Base-by-base conservation (phyloP, 768 basidiomycete species). In the Podaxis sp. region DNA sequence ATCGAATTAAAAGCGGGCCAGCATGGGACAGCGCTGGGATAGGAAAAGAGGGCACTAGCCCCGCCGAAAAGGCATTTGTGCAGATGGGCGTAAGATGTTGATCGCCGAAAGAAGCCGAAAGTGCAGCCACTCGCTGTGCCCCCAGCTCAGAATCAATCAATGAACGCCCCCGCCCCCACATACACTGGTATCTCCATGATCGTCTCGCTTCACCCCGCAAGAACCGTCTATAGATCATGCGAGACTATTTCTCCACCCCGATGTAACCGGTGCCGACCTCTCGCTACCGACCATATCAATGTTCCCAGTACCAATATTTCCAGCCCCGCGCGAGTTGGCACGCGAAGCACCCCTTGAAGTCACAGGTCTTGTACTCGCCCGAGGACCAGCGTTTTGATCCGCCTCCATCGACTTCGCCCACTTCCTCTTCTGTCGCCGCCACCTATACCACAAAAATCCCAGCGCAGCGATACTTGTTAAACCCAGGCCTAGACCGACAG, bases 401-500 rank as follows among this genome's bases (percentile, higher is more conserved):
- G 42, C 18, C 14, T 9, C 25, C 23, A 48, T 37, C 11, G 56
- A 57, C 7, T 32, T 35, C 2, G 21, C 42, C 50, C 59, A 53
- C 48, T 42, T 53, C 27, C 13, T 47, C 4, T 23, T 57, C 13
- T 13, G 40, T 3, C 28, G 40, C 14, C 59, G 59, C 27, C 18
- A 51, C 28, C 35, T 60, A 21, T 53, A 46, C 59, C 59, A 60
- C 28, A 51, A 60, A 53, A 42, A 60, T 2, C 42, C 28, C 4
- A 46, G 7, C 5, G 28, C 50, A 7, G 59, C 28, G 4, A 60
- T 18, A 25, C 28, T 36, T 0, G 51, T 52, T 27, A 60, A 53
- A 14, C 59, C 59, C 21, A 60, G 32, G 2, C 59, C 59, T 2
- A 60, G 50, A 47, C 59, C 59, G 11, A 60, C 4, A 5, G 59